phyloP scores from a whole-genome alignment of 164 flowering plant genomes.

The Houttuynia cordata region DNA sequence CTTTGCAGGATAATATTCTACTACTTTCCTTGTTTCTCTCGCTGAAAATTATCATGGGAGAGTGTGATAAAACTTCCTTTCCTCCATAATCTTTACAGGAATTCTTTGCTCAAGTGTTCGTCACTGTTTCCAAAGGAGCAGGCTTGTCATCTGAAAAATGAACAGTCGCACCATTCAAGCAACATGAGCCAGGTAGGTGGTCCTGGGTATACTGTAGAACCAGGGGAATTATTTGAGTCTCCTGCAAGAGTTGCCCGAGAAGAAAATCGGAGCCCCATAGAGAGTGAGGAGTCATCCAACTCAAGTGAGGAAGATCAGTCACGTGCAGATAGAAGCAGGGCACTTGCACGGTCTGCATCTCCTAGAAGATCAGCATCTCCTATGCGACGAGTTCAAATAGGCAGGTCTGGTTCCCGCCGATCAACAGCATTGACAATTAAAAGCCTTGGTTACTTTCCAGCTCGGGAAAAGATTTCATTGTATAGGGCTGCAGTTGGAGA shows the following conservation, averaged over 20 bases:
- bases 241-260: constrained; percentile 68
- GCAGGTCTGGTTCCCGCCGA: constrained; percentile 64
- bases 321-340: constrained; percentile 60
- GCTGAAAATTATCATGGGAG: background rate
- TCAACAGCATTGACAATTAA: constrained; percentile 64
- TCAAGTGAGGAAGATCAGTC: constrained; percentile 43
- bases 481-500: constrained; percentile 30
- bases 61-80: background rate
- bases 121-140: constrained; percentile 22
- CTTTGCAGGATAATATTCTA: background rate
- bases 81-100: constrained; percentile 26
- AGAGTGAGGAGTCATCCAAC: constrained; percentile 54
- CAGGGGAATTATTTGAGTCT: constrained; percentile 45
- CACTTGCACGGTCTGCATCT: constrained; percentile 50
- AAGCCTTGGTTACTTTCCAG: constrained; percentile 53
- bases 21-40: background rate
- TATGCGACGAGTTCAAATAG: constrained; percentile 82
- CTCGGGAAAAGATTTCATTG: constrained; percentile 35
- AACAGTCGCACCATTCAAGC: constrained; percentile 15
- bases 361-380: constrained; percentile 91
- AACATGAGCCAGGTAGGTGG: constrained; percentile 11
- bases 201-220: constrained; percentile 17
- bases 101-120: constrained; percentile 30
- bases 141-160: constrained; percentile 15
- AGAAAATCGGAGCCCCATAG: constrained; percentile 56